Percentiles rank a stretch among this genome's conserved stretches.
Conservation (phyloP, 2,329 filamentous ascomycete species). For the Cryphonectria japonica region DNA sequence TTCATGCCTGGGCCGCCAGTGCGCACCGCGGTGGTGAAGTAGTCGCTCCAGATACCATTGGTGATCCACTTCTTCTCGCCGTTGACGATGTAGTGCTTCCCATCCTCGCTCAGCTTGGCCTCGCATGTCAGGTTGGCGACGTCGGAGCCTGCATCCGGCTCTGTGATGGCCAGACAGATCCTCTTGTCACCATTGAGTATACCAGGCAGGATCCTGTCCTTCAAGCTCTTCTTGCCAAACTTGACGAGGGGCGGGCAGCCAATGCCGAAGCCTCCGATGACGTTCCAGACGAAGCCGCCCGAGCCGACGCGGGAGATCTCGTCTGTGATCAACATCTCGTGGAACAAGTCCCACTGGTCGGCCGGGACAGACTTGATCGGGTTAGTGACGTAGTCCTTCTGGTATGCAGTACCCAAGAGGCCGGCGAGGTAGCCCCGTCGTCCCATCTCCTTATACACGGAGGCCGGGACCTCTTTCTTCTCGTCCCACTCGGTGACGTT, state of each 20-base stretch:
- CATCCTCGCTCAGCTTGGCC: constrained; percentile 91
- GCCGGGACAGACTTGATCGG: constrained; percentile 76
- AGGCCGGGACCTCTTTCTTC: constrained; percentile 83
- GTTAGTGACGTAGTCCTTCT: constrained; percentile 71
- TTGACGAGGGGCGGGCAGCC: constrained; percentile 90
- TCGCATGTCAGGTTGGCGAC: constrained; percentile 96
- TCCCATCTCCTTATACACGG: constrained; percentile 95
- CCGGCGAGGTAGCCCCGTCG: constrained; percentile 92
- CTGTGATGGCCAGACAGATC: constrained; percentile 96
- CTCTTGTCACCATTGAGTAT: constrained; percentile 93
- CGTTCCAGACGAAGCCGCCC: constrained; percentile 94
- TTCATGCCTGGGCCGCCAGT: constrained; percentile 91
- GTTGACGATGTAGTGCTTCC: constrained; percentile 99
- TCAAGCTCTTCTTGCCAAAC: constrained; percentile 83
- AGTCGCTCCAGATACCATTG: constrained; percentile 95
- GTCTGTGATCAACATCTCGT: constrained; percentile 94
- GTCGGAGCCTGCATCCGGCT: constrained; percentile 92
- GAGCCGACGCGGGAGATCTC: constrained; percentile 88
- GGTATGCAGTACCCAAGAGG: constrained; percentile 82
- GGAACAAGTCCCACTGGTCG: constrained; percentile 97
- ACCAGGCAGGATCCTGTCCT: constrained; percentile 85
- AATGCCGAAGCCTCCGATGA: constrained; percentile 96
- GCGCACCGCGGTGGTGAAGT: constrained; percentile 95
- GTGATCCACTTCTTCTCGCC: constrained; percentile 99
- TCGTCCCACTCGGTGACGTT: constrained; percentile 97